A percentile compares a stretch with the other conserved stretches of the same genome.
Evolutionary conservation across 108 stramenopile genomes (phyloP).

Genomic region (Conticribra weissflogii): DNA sequence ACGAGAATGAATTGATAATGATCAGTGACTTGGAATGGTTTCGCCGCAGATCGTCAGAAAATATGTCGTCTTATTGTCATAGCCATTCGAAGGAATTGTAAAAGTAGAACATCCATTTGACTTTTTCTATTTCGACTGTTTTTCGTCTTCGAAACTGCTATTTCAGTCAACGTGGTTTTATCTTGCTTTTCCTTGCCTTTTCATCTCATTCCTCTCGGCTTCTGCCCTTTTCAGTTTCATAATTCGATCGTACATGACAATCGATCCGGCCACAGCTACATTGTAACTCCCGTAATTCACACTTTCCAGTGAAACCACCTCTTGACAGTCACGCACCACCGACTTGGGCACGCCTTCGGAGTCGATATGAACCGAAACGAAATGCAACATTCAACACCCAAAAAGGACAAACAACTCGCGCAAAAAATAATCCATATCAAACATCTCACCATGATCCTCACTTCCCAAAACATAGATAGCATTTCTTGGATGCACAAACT

Average conservation of each 20-base stretch:
- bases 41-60: no score
- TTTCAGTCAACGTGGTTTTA: neutral
- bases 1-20: no score
- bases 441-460: slow-evolving; percentile 54
- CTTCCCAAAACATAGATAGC: slow-evolving; percentile 51
- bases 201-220: neutral
- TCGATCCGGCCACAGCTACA: slow-evolving; percentile 54
- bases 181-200: neutral
- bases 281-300: slow-evolving; percentile 50
- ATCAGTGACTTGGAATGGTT: no score
- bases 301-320: slow-evolving; percentile 52
- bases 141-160: neutral
- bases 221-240: slow-evolving; percentile 30
- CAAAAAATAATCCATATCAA: no score
- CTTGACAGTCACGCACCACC: slow-evolving; percentile 36
- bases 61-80: no score
- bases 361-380: no score
- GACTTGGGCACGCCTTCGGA: slow-evolving; percentile 44
- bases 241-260: slow-evolving; percentile 57
- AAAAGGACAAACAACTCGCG: no score
- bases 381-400: no score
- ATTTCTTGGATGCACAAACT: slow-evolving; percentile 49
- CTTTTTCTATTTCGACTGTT: neutral
- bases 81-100: no score
- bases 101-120: neutral